A percentile compares a stretch with the other conserved stretches of the same genome.
These are phyloP conservation scores for Aciculoconidium aculeatum DNA, from an alignment of 805 yeast species.

Conservation along the genomic window DNA sequence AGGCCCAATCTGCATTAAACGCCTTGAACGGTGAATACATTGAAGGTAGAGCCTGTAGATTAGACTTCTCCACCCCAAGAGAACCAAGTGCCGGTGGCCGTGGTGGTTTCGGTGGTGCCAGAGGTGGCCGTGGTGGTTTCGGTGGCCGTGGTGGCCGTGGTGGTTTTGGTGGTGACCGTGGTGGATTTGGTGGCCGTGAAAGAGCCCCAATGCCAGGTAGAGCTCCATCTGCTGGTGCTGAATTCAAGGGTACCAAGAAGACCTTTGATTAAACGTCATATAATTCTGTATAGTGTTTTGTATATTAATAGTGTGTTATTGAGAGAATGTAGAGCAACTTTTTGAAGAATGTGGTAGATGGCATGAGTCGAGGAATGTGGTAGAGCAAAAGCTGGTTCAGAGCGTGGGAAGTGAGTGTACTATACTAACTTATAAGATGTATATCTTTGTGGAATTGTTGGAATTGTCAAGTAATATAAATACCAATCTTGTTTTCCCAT, in stretches of 20 bases:
- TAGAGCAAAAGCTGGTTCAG: too few relatives aligned
- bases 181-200: slow-evolving; percentile 18
- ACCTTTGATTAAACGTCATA: slow-evolving; percentile 71
- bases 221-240: slow-evolving; percentile 55
- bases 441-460: too few relatives aligned
- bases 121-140: slow-evolving; percentile 24
- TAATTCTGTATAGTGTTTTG: slow-evolving; percentile 4
- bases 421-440: too few relatives aligned
- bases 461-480: too few relatives aligned
- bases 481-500: too few relatives aligned
- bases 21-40: slow-evolving; percentile 85
- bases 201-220: slow-evolving; percentile 53
- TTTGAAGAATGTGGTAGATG: too few relatives aligned
- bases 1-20: slow-evolving; percentile 83
- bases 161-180: slow-evolving; percentile 25
- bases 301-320: too few relatives aligned
- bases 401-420: too few relatives aligned
- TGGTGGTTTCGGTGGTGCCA: slow-evolving; percentile 19
- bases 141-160: slow-evolving; percentile 42
- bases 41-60: slow-evolving; percentile 89
- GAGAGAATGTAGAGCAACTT: too few relatives aligned
- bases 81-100: slow-evolving; percentile 35
- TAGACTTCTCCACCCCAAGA: slow-evolving; percentile 92
- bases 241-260: slow-evolving; percentile 80
- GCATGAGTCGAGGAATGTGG: too few relatives aligned